Evolutionary conservation across 257 asterid species (phyloP), one percentile per base, ranked within the genome.

Genomic region (Apocynum venetum): DNA sequence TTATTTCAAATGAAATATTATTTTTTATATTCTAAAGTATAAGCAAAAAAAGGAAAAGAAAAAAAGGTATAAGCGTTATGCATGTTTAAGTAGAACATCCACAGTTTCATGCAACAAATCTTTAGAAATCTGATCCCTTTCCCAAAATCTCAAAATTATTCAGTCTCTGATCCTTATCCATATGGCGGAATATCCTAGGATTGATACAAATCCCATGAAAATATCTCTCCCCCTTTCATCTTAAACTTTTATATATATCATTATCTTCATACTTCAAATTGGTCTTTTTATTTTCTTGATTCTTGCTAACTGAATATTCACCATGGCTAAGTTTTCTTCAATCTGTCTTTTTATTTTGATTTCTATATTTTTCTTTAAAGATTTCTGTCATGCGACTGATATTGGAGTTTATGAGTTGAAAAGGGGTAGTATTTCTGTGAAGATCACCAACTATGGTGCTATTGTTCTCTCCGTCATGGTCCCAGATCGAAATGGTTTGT

Each of bases 391-490:
- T 17, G 75, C 74, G 35, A 78, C 85, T 65, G 75, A 11, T 82
- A 86, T 66, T 12, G 77, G 77, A 73, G 61, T 88, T 0, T 93
- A 86, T 79, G 87, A 91, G 60, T 71, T 91, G 85, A 81, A 71
- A 35, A 89, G 70, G 19, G 93, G 92, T 5, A 65, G 85, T 38
- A 73, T 89, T 20, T 80, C 91, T 0, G 75, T 89, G 51, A 91
- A 85, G 77, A 84, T 93, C 79, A 89, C 94, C 7, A 93, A 91
- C 71, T 91, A 87, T 71, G 97, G 97, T 31, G 97, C 97, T 46
- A 91, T 94, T 8, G 87, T 93, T 40, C 85, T 93, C 65, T 87
- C 92, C 43, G 80, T 93, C 40, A 2, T 86, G n/a, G 64, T 86
- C 47, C 97, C 97, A 6, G 97, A 93, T 80, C 86, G 78, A 71